Evolutionary conservation across 768 basidiomycete species (phyloP), one percentile per base, ranked within the genome.

Genomic region (Phylloporus sp.): DNA sequence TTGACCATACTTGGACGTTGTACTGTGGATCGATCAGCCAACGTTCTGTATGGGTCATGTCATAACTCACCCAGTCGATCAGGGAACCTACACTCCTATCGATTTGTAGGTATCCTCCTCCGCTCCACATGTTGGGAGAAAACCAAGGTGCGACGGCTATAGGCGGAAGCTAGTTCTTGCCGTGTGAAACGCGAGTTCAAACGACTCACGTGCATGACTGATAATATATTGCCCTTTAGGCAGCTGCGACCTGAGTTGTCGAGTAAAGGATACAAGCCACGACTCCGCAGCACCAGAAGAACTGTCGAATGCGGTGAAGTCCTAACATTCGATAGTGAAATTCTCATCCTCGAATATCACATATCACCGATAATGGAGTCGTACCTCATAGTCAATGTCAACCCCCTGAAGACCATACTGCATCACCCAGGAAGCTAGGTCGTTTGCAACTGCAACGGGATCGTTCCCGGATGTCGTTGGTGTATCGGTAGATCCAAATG

Each of bases 281-380:
- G 62, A 35, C 68, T 85, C 84, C 3, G 81, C 85, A 12, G 58
- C 68, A 10, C 78, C 80, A 5, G 32, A 27, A 4, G 4, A 2
- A 41, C 72, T 68, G 11, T 78, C 75, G 20, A 61, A 60, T 18
- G 85, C 84, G 56, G 71, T 67, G 58, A 86, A 85, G 58, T 86
- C 85, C 80, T 85, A 49, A 10, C 12, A n/a, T n/a, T n/a, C n/a
- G n/a, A n/a, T n/a, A n/a, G n/a, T n/a, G n/a, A n/a, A n/a, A n/a
- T n/a, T n/a, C n/a, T n/a, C n/a, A n/a, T n/a, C n/a, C n/a, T n/a
- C n/a, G 18, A 16, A 20, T 1, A 24, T 12, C 8, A 9, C 43
- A 26, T 5, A 27, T 2, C 16, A 16, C 15, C 12, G 22, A 8
- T 5, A 5, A 23, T 6, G 27, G 20, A 36, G 3, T 3, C 40